Base-by-base conservation (phyloP, 2,329 filamentous ascomycete genomes). In the Cladosporium sp. region DNA sequence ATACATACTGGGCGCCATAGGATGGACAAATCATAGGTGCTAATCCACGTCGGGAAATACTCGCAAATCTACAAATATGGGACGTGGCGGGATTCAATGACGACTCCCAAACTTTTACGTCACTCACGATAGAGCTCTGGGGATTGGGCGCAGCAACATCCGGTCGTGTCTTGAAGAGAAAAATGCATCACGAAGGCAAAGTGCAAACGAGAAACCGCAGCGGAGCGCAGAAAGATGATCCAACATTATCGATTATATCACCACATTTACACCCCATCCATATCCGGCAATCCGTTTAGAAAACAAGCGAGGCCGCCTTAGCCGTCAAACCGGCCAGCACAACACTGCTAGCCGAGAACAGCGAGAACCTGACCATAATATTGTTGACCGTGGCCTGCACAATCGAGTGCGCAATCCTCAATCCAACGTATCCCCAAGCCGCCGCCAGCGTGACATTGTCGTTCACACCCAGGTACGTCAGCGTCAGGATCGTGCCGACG, bases 401-500 rank as follows among this genome's bases (percentile, higher is more conserved):
- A 31, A 75, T 32, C 48, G 65, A 70, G 56, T 76, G 73, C 55
- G 66, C 45, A 5, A 74, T 58, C 10, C 73, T 59, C 10, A 70
- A 28, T 0, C 66, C 71, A 3, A 74, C 69, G 58, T 75, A 75
- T 0, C 57, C 59, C 73, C 73, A 76, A 2, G 73, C 72, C 31
- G 74, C 58, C 3, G 57, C 45, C 0, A 68, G 58, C 32, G 70
- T 69, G 41, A 52, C 58, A 50, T 42, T 60, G 54, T 63, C 61
- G 9, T 56, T 45, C 3, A 56, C 58, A n/a, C 60, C 62, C 32
- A 69, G 48, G 16, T 69, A 43, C 1, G 69, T 68, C 34, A 75
- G 56, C 1, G 66, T 64, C 6, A 75, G 60, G 2, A 59, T 55
- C 2, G 65, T 55, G 14, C 71, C 72, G 61, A 74, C 75, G 63